Percentiles rank a stretch among this genome's conserved stretches.
These are phyloP conservation scores for Phytophthora idaei DNA, from an alignment of 352 stramenopile genomes.

Conservation along the genomic window DNA sequence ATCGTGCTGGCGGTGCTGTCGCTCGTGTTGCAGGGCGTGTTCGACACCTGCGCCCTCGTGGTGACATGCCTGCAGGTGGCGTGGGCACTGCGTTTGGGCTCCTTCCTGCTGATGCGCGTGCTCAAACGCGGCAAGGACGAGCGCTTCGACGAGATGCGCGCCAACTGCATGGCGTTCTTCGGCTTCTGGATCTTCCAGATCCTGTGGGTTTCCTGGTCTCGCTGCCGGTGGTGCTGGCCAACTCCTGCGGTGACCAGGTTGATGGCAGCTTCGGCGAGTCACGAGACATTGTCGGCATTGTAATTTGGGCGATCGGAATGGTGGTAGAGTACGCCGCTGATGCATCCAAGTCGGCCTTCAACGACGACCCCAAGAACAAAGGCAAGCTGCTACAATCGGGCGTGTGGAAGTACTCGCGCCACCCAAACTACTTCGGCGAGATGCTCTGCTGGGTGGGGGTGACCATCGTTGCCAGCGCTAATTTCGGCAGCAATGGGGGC, in stretches of 20 bases:
- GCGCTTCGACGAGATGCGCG: slow-evolving; percentile 80
- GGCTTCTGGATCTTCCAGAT: slow-evolving; percentile 86
- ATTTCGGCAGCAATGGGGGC: slow-evolving; percentile 35
- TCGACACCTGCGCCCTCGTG: slow-evolving; percentile 53
- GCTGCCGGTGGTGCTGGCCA: slow-evolving; percentile 67
- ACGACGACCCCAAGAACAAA: slow-evolving; percentile 50
- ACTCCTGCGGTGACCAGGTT: slow-evolving; percentile 42
- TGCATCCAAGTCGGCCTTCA: slow-evolving; percentile 64
- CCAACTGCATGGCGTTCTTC: slow-evolving; percentile 67
- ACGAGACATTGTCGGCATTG: slow-evolving; percentile 48
- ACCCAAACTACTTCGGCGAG: slow-evolving; percentile 95
- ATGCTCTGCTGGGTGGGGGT: slow-evolving; percentile 89
- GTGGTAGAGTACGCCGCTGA: slow-evolving; percentile 66
- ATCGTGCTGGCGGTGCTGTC: slow-evolving; percentile 55
- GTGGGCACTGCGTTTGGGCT: slow-evolving; percentile 73
- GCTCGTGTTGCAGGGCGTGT: slow-evolving; percentile 50
- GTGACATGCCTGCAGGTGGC: slow-evolving; percentile 48
- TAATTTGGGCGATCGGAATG: slow-evolving; percentile 65
- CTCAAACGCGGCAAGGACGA: slow-evolving; percentile 73
- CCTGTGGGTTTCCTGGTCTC: slow-evolving; percentile 80
- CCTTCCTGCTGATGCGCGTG: slow-evolving; percentile 69
- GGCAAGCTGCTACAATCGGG: slow-evolving; percentile 60
- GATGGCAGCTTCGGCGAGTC: slow-evolving; percentile 41
- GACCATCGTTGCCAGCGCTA: slow-evolving; percentile 48
- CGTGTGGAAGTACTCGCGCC: slow-evolving; percentile 88